Percentiles rank a stretch among this genome's conserved stretches.
phyloP scores from a whole-genome alignment of 2,329 filamentous ascomycete genomes.

The Daldinia sp. region DNA sequence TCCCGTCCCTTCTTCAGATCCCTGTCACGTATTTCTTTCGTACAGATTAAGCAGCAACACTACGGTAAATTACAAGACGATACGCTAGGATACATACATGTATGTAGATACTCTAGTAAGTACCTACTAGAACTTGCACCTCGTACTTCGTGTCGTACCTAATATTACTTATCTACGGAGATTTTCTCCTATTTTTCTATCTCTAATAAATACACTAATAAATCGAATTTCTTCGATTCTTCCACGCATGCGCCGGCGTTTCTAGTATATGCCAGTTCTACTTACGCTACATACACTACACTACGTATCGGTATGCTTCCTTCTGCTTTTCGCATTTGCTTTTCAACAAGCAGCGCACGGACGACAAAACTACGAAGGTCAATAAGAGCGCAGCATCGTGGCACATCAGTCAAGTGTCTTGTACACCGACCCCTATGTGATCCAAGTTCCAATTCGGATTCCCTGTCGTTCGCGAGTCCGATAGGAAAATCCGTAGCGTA shows the following conservation, averaged over 20 bases:
- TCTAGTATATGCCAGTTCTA: too few species aligned
- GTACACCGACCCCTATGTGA: constrained; percentile 29
- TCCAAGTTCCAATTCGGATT: constrained; percentile 17
- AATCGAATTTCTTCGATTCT: not conserved
- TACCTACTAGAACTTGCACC: not conserved
- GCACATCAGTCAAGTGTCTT: constrained; percentile 6
- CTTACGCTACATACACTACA: not conserved
- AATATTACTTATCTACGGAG: not conserved
- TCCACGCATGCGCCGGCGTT: not conserved
- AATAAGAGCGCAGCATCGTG: constrained; percentile 29
- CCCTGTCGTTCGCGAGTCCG: constrained; percentile 18
- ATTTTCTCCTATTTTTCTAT: not conserved
- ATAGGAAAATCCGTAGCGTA: constrained; percentile 20
- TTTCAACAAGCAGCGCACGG: constrained; percentile 19
- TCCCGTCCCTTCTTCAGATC: not conserved
- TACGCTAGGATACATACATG: not conserved
- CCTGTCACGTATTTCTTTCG: not conserved
- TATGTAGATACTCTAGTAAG: not conserved
- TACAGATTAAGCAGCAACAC: not conserved
- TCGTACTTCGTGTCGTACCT: too few species aligned
- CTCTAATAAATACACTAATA: not conserved
- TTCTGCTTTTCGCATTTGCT: not conserved
- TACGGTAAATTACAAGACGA: not conserved
- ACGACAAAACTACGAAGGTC: constrained; percentile 14
- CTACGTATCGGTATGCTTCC: not conserved